Percentiles rank a stretch among this genome's conserved stretches.
These are phyloP conservation scores for Globisporangium apiculatum DNA, from an alignment of 352 stramenopile genomes.

Conservation along the genomic window DNA sequence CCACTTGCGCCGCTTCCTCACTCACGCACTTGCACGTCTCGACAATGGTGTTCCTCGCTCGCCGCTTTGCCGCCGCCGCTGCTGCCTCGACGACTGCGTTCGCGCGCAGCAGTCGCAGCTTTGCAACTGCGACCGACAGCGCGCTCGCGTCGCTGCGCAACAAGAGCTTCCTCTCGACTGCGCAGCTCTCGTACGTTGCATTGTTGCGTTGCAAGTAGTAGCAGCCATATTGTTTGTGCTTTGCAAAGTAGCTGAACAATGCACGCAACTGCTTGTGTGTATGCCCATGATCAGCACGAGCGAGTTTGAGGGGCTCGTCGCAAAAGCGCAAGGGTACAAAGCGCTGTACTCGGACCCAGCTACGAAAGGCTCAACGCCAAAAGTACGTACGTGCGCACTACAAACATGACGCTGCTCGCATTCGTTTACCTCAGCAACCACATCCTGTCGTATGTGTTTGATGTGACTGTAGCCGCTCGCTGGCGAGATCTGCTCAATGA, in stretches of 20 bases:
- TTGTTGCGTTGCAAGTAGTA: no score
- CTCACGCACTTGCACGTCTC: not conserved
- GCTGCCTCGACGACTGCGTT: not conserved
- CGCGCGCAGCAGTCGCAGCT: conserved; percentile 3
- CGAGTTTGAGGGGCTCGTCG: conserved; percentile 53
- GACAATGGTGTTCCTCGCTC: conserved; percentile 9
- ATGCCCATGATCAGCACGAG: conserved; percentile 6
- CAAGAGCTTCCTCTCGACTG: conserved; percentile 68
- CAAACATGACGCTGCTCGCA: no score
- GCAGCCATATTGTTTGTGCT: no score
- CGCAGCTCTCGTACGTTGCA: conserved; percentile 38
- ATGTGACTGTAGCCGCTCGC: conserved; percentile 29
- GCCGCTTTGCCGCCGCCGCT: not conserved
- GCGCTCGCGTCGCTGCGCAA: conserved; percentile 41
- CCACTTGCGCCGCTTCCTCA: not conserved
- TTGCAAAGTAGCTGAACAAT: no score
- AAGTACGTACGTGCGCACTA: conserved; percentile 8
- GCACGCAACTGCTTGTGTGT: no score
- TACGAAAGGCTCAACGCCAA: conserved; percentile 50
- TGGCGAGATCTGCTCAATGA: conserved; percentile 87
- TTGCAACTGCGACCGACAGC: conserved; percentile 9
- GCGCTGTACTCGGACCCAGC: conserved; percentile 42
- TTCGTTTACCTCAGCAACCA: not conserved
- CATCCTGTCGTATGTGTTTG: no score
- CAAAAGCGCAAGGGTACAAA: conserved; percentile 69